phyloP scores from a whole-genome alignment of 345 rosid species.

The Camelina laxa region DNA sequence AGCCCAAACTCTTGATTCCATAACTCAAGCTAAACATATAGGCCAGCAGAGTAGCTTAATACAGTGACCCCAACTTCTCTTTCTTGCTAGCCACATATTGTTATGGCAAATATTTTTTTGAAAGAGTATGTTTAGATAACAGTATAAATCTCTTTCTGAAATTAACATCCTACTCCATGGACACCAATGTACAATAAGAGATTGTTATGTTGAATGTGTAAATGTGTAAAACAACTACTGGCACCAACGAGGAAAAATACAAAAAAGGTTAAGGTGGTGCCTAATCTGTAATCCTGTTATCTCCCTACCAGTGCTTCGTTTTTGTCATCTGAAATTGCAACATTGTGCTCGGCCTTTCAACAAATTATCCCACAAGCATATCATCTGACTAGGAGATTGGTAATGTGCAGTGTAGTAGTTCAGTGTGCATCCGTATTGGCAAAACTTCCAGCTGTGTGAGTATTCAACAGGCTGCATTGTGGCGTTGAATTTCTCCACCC shows the following conservation, averaged over 20 bases:
- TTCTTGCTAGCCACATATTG: neutral
- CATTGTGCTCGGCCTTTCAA: conserved; percentile 72
- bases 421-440: conserved; percentile 92
- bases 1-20: neutral
- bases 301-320: neutral
- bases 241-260: neutral
- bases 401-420: conserved; percentile 92
- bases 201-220: neutral
- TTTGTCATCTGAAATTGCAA: conserved; percentile 82
- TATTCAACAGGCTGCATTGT: conserved; percentile 66
- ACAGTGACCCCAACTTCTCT: conserved; percentile 15
- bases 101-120: neutral
- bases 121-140: neutral
- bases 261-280: neutral
- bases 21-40: neutral
- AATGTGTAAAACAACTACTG: conserved; percentile 15
- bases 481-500: conserved; percentile 88
- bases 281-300: conserved; percentile 2
- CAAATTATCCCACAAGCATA: conserved; percentile 90
- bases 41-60: conserved; percentile 4
- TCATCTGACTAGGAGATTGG: conserved; percentile 96
- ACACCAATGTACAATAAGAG: conserved; percentile 36
- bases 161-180: neutral
- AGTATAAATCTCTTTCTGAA: conserved; percentile 27
- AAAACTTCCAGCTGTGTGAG: conserved; percentile 93